Conservation (phyloP, 2,329 filamentous ascomycete genomes). For the Xylariaceae sp. region DNA sequence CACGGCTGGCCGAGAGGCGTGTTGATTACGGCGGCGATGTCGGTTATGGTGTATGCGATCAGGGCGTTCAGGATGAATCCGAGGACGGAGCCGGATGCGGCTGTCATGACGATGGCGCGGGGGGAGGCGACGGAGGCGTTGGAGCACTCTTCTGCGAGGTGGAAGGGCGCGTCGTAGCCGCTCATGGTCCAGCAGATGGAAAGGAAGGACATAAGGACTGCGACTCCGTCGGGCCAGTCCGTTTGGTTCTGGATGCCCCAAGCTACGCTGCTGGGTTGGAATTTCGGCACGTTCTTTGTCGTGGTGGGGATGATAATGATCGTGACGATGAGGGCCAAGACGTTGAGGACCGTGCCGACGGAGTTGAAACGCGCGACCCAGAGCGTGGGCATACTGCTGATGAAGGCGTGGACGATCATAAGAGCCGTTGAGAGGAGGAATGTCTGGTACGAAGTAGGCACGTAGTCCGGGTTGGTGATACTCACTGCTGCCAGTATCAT, state of each 20-base stretch:
- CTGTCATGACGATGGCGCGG: constrained; percentile 66
- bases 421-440: constrained; percentile 63
- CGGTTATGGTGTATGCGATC: constrained; percentile 65
- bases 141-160: constrained; percentile 69
- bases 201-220: constrained; percentile 63
- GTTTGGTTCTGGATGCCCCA: constrained; percentile 61
- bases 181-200: constrained; percentile 34
- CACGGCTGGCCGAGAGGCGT: constrained; percentile 63
- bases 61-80: constrained; percentile 72
- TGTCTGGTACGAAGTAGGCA: constrained; percentile 59
- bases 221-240: constrained; percentile 61
- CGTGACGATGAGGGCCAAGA: constrained; percentile 59
- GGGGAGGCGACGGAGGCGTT: constrained; percentile 67
- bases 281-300: constrained; percentile 47
- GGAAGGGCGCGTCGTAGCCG: constrained; percentile 45
- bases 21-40: constrained; percentile 53
- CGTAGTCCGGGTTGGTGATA: constrained; percentile 61
- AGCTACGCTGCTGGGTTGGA: constrained; percentile 48
- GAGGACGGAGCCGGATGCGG: constrained; percentile 58
- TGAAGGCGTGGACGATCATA: constrained; percentile 61
- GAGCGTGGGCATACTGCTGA: constrained; percentile 65
- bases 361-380: constrained; percentile 68
- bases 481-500: constrained; percentile 68
- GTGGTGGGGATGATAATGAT: constrained; percentile 63
- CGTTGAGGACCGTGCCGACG: constrained; percentile 64